Conservation (phyloP, 352 stramenopile species). For the Globisporangium cederbergense region DNA sequence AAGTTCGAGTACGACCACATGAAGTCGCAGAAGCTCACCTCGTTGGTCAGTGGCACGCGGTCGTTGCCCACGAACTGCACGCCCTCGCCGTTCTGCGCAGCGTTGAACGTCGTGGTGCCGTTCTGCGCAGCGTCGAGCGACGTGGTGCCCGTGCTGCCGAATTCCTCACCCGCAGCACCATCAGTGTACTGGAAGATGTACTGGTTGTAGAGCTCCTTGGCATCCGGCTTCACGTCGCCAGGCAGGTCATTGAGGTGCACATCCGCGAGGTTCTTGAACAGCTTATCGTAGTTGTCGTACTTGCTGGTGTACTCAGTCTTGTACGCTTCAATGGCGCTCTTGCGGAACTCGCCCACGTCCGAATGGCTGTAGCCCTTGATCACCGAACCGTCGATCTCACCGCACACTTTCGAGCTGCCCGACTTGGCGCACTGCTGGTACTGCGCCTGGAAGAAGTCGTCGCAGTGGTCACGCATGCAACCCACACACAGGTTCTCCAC, state of each 20-base stretch:
- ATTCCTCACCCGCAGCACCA: constrained; percentile 11
- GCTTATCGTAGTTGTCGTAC: constrained; percentile 42
- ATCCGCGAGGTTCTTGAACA: constrained; percentile 57
- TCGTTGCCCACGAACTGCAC: constrained; percentile 57
- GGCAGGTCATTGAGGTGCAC: constrained; percentile 52
- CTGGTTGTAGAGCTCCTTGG: constrained; percentile 48
- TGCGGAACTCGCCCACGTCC: constrained; percentile 43
- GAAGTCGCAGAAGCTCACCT: constrained; percentile 63
- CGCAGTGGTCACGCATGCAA: constrained; percentile 56
- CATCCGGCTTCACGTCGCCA: constrained; percentile 34
- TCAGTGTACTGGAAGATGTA: constrained; percentile 60
- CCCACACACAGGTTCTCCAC: constrained; percentile 62
- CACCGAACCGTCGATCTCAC: constrained; percentile 59
- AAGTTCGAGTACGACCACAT: constrained; percentile 69
- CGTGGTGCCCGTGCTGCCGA: not conserved
- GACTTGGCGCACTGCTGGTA: constrained; percentile 48
- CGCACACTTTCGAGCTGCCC: constrained; percentile 47
- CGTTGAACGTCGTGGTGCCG: too few relatives aligned
- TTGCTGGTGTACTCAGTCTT: constrained; percentile 37
- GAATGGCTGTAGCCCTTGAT: constrained; percentile 27
- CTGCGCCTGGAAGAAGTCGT: constrained; percentile 52
- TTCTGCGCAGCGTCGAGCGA: too few relatives aligned
- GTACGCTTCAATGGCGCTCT: constrained; percentile 37
- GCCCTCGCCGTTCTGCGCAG: constrained; percentile 42
- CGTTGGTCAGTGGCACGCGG: constrained; percentile 58